phyloP scores from a whole-genome alignment of 805 yeast species.

The Myxozyma nipponensis region DNA sequence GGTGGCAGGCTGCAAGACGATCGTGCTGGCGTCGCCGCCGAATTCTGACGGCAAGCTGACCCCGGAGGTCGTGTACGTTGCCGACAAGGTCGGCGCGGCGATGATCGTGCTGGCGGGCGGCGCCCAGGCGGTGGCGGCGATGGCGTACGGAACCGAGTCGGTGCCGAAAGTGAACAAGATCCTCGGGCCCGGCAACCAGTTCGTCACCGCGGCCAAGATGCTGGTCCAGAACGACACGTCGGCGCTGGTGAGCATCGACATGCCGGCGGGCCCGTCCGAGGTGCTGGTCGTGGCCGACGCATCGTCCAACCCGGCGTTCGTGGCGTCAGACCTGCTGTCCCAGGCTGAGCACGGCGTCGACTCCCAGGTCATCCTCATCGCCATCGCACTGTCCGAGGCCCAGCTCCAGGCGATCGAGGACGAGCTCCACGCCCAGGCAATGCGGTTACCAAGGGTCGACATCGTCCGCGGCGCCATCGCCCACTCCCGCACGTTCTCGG shows the following conservation, averaged over 20 bases:
- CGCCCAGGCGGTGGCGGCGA: slow-evolving; percentile 97
- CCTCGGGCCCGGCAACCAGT: slow-evolving; percentile 98
- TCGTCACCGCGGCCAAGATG: slow-evolving; percentile 99
- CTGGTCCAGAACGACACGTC: slow-evolving; percentile 90
- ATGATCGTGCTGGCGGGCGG: slow-evolving; percentile 96
- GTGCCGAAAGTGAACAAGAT: slow-evolving; percentile 94
- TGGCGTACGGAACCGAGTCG: slow-evolving; percentile 96
- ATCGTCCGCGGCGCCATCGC: slow-evolving; percentile 88
- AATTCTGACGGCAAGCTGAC: slow-evolving; percentile 87
- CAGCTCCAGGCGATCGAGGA: slow-evolving; percentile 69
- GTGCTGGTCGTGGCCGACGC: slow-evolving; percentile 86
- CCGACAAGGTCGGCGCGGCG: slow-evolving; percentile 89
- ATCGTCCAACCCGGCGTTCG: slow-evolving; percentile 87
- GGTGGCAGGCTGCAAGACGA: slow-evolving; percentile 95
- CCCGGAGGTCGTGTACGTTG: slow-evolving; percentile 97
- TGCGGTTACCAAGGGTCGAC: slow-evolving; percentile 81
- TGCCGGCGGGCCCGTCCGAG: slow-evolving; percentile 99
- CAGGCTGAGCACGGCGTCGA: slow-evolving; percentile 99
- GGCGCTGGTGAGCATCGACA: slow-evolving; percentile 93
- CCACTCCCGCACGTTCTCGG: slow-evolving; percentile 79
- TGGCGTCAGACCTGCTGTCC: slow-evolving; percentile 91
- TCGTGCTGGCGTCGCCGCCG: slow-evolving; percentile 93
- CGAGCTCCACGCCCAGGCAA: slow-evolving; percentile 82
- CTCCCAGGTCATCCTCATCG: slow-evolving; percentile 90
- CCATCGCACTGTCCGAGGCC: slow-evolving; percentile 60